Evolutionary conservation across 345 rosid species (phyloP), one percentile per base, ranked within the genome.

Genomic region (Brassica incana): DNA sequence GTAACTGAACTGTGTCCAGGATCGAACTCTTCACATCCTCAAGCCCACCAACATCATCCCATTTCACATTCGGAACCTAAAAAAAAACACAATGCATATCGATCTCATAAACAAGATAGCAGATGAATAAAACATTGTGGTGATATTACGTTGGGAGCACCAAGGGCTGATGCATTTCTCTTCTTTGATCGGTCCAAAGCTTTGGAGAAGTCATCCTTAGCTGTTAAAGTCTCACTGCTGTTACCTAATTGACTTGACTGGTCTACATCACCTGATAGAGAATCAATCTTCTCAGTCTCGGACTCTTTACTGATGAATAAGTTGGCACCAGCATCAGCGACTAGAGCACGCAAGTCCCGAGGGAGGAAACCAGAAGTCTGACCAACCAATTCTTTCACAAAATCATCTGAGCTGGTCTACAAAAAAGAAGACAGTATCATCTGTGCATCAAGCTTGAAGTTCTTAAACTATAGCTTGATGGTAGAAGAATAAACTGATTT

Each of bases 31-130:
- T 95, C 74, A 93, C 99, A 68, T 95, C 98, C 85, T 93, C 99
- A 60, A 95, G 97, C 60, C 98, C 98, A 67, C 98, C 99, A 40
- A 95, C 97, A 86, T 93, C 98, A 78, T 95, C 98, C 99, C 97
- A 95, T 83, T 90, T 93, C 82, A 95, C 96, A 81, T 91, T 83
- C 62, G 97, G 98, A 83, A 95, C 94, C 98, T 93, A 80, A 5
- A 11, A 11, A 11, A 11, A 27, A 82, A 75, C 33, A 68, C 69
- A 14, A 62, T 35, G 76, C 45, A 71, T 29, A 71, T 36, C 58
- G 64, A 67, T 29, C 69, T 64, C 65, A 48, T 65, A 25, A 15
- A 16, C 18, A 16, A 16, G 18, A 16, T 16, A 16, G 18, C 18
- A 16, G 18, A 16, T 16, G 18, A 12, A 40, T 12, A 9, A 18